Percentiles rank a stretch among this genome's conserved stretches.
phyloP scores from a whole-genome alignment of 1,139 yeast genomes.

The Suhomyces anneliseae region DNA sequence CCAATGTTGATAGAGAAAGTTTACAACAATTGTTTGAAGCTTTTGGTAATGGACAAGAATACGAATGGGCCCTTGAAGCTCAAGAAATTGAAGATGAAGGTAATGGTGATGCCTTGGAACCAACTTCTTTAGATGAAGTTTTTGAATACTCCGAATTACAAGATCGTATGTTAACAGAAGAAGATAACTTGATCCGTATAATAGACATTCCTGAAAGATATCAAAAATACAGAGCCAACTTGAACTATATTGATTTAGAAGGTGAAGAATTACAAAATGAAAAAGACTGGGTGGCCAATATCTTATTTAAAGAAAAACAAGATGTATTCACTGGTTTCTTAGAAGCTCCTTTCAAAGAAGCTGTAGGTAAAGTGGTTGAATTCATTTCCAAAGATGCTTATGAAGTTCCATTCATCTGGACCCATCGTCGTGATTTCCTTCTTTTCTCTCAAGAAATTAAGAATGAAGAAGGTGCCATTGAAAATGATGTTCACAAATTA shows the following conservation, averaged over 20 bases:
- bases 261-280: constrained; percentile 71
- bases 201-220: constrained; percentile 91
- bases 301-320: constrained; percentile 53
- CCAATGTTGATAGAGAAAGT: constrained; percentile 87
- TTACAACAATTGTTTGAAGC: constrained; percentile 91
- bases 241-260: constrained; percentile 65
- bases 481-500: constrained; percentile 51
- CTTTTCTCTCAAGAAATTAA: constrained; percentile 57
- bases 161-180: constrained; percentile 88
- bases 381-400: constrained; percentile 75
- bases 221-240: constrained; percentile 68
- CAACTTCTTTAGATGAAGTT: constrained; percentile 76
- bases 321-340: constrained; percentile 37
- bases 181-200: constrained; percentile 83
- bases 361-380: constrained; percentile 76
- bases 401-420: constrained; percentile 97
- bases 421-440: constrained; percentile 88
- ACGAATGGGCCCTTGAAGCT: constrained; percentile 96
- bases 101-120: constrained; percentile 53
- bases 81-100: constrained; percentile 71
- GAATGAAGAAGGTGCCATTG: constrained; percentile 44
- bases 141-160: constrained; percentile 93
- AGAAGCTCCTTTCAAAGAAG: constrained; percentile 61
- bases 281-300: constrained; percentile 74
- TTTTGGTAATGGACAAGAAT: constrained; percentile 96